Evolutionary conservation across 345 rosid species (phyloP), one percentile per base, ranked within the genome.

Genomic region (Trapa bicornis): DNA sequence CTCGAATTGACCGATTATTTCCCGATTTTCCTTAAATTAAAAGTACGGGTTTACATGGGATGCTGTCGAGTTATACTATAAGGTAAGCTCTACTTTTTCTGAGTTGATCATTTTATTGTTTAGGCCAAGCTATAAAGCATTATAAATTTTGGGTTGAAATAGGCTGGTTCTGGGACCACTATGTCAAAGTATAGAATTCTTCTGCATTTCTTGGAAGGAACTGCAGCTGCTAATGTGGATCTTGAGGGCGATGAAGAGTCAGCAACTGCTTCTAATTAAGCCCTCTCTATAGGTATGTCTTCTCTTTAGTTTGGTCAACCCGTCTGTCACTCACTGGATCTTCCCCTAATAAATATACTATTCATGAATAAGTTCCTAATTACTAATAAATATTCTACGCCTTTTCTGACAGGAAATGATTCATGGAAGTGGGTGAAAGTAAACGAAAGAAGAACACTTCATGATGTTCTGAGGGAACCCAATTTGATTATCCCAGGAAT

Each of bases 11-110:
- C 29, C 29, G 29, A 22, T 22, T 22, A 0, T 22, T 22, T 22
- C 0, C 29, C 0, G 29, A 22, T 22, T 22, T 22, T 22, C 29
- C 29, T 22, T 22, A 22, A 22, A 22, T 22, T 22, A 22, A 22
- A 22, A 22, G 29, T 22, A 22, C 29, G 29, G 29, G 29, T 22
- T 22, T 22, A 22, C 88, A 17, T 88, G 88, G 52, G 87, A 84
- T 64, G 81, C 81, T 61, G 73, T 93, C 73, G 94, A 93, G 81
- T 72, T 90, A 42, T 88, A 87, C 80, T 90, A 85, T 60, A 92
- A 90, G 94, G 98, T 93, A 82, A 71, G 73, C 68, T 39, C 72
- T 35, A 43, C 22, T 35, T 41, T 33, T 43, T 17, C 43, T 61
- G 13, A 14, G 50, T 16, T 60, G 41, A 58, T 58, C 36, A 16